Evolutionary conservation across 106 monocot genomes (phyloP), one percentile per base, ranked within the genome.

Genomic region (Cymbidium sinense): DNA sequence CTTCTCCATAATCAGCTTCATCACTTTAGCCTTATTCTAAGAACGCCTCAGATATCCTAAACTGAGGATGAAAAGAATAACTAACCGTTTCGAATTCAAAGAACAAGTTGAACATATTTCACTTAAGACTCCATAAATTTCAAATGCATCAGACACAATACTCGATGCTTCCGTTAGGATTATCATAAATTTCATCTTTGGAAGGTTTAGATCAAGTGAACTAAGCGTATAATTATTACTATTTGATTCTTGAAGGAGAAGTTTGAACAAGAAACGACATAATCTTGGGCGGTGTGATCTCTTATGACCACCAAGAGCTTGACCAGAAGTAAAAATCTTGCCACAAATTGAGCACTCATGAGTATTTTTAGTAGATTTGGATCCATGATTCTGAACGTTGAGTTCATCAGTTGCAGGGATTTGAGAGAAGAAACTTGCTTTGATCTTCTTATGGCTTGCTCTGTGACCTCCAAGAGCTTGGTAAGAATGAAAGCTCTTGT

Each of bases 401-500:
- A 71, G 35, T 37, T 71, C 20, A 21, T 7, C 20, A 0, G 71
- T n/a, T 8, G 4, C 71, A 3, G 0, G 71, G 19, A 17, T 15
- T 71, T 71, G 21, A 20, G 71, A 36, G 19, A 71, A 37, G 5
- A 0, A 2, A 2, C n/a, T n/a, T n/a, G n/a, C 70, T 79, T 20
- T 34, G 70, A 19, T 78, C 50, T 55, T 78, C 73, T 37, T 80
- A 50, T 80, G 82, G 27, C 73, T 76, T 18, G 87, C 84, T 2
- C 82, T 70, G 43, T 88, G 84, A 13, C 85, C 84, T 82, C 85
- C 88, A 21, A 85, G 82, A 51, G 88, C 84, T 77, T 85, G 88
- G 58, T 82, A 85, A 29, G 79, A 62, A 5, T 43, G 64, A 67
- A 85, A 84, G 12, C 10, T 73, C 79, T 80, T 82, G 37, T 80